phyloP scores from a whole-genome alignment of 2,329 filamentous ascomycete genomes.

The Talaromyces sp. region DNA sequence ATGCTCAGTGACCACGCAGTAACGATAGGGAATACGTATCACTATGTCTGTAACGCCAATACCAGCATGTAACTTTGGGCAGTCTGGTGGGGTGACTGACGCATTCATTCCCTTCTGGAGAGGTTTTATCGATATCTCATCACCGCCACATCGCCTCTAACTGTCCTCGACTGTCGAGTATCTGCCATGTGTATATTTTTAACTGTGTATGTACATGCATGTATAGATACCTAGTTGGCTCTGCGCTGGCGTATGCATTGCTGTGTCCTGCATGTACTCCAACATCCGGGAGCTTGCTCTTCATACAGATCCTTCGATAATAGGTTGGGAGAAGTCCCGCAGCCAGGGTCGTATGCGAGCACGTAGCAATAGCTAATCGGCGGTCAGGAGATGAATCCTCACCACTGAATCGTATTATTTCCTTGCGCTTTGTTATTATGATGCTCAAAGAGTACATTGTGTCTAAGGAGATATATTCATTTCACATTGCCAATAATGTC shows the following conservation, averaged over 20 bases:
- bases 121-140: not conserved
- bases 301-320: not conserved
- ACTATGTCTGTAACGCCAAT: not conserved
- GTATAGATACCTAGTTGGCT: slow-evolving; percentile 3
- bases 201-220: slow-evolving; percentile 7
- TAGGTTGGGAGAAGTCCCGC: slow-evolving; percentile 9
- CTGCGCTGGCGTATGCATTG: not conserved
- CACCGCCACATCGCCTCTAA: slow-evolving; percentile 2
- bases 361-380: slow-evolving; percentile 22
- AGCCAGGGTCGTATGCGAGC: slow-evolving; percentile 12
- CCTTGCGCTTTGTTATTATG: not conserved
- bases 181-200: slow-evolving; percentile 2
- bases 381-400: not conserved
- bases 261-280: not conserved
- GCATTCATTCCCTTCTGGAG: slow-evolving; percentile 4
- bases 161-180: not conserved
- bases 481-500: not conserved
- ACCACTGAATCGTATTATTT: not conserved
- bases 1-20: not conserved
- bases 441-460: not conserved
- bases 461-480: not conserved
- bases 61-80: not conserved
- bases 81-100: slow-evolving; percentile 8
- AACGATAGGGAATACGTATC: too few relatives aligned
- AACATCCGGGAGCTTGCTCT: not conserved